Evolutionary conservation across 2,329 filamentous ascomycete genomes (phyloP).

Genomic region (Trichoderma pleuroti): DNA sequence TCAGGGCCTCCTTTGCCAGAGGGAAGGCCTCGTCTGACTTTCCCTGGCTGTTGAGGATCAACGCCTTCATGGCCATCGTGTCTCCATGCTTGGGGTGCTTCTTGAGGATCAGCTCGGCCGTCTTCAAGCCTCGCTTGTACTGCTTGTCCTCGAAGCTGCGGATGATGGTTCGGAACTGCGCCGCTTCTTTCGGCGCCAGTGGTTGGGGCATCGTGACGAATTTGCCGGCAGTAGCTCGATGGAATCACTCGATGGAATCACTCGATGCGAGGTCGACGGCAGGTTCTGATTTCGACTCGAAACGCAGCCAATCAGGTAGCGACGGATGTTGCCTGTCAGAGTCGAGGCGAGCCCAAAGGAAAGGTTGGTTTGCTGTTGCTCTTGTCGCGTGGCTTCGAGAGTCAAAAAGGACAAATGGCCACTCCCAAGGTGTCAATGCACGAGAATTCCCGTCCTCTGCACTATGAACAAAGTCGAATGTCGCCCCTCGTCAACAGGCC

Average conservation of each 20-base stretch:
- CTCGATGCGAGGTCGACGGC: background rate
- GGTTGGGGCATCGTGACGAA: constrained; percentile 61
- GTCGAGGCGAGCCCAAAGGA: background rate
- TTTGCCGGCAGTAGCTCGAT: background rate
- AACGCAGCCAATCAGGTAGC: background rate
- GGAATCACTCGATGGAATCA: background rate
- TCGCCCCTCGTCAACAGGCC: background rate
- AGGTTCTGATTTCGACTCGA: background rate
- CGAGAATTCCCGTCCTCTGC: background rate
- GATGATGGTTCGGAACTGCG: constrained; percentile 91
- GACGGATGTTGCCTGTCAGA: background rate
- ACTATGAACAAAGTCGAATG: background rate
- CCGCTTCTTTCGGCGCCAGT: constrained; percentile 81
- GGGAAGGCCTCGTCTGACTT: constrained; percentile 93
- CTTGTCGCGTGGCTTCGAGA: background rate
- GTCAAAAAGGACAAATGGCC: background rate
- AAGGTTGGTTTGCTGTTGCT: background rate
- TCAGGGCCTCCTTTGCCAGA: constrained; percentile 86
- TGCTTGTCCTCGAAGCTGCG: constrained; percentile 98
- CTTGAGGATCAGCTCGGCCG: constrained; percentile 91
- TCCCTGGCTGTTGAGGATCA: constrained; percentile 90
- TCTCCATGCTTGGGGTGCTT: constrained; percentile 96
- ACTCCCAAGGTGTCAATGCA: constrained; percentile 1
- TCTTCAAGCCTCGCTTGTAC: constrained; percentile 91
- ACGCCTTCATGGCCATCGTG: constrained; percentile 97